Evolutionary conservation across 371 early-diverging fungal species (phyloP).

Genomic region (Gilbertella persicaria): DNA sequence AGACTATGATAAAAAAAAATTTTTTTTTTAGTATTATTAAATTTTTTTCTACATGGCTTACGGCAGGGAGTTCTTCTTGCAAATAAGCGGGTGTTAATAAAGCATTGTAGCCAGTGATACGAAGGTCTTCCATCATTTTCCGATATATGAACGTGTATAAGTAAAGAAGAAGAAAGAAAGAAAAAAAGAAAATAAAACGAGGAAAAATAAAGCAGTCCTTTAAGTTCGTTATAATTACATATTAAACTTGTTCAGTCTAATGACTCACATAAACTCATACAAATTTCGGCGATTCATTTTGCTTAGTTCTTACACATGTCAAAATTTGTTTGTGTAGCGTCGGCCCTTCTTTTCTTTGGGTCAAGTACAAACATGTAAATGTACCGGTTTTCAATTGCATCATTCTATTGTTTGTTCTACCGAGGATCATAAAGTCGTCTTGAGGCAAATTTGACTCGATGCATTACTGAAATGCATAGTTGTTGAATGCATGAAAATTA

Average conservation of each 20-base stretch:
- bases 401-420: too few relatives aligned
- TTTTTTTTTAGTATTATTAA: not conserved
- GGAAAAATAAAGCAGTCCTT: slow-evolving; percentile 12
- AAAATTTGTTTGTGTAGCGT: too few relatives aligned
- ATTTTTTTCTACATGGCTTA: slow-evolving; percentile 25
- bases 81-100: slow-evolving; percentile 61
- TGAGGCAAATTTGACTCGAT: too few relatives aligned
- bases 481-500: too few relatives aligned
- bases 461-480: too few relatives aligned
- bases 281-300: too few relatives aligned
- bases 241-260: not conserved
- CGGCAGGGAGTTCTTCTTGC: slow-evolving; percentile 63
- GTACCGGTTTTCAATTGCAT: too few relatives aligned
- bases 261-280: slow-evolving; percentile 23
- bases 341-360: too few relatives aligned
- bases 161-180: not conserved
- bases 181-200: slow-evolving; percentile 2
- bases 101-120: slow-evolving; percentile 64
- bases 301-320: too few relatives aligned
- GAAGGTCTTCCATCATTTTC: slow-evolving; percentile 60
- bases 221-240: not conserved
- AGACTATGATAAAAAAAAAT: slow-evolving; percentile 9
- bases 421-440: too few relatives aligned
- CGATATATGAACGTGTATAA: not conserved
- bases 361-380: too few relatives aligned